Evolutionary conservation across 73 alveolate genomes (phyloP).

Genomic region (Paraurostyla sp.): DNA sequence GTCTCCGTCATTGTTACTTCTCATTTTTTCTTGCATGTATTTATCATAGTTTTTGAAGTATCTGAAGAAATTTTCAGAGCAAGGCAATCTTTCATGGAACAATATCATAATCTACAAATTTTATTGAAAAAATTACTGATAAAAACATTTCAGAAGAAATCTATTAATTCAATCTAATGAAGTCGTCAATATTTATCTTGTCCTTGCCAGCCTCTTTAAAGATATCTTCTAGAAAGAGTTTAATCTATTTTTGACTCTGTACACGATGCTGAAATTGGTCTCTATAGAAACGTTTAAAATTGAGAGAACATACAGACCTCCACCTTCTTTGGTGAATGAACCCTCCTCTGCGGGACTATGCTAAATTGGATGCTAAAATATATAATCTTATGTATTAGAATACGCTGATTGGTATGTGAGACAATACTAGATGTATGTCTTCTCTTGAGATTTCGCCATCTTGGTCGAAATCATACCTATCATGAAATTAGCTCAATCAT

Average conservation of each 20-base stretch:
- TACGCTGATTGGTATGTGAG: constrained; percentile 81
- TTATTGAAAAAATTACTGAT: neutral
- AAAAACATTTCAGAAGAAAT: constrained; percentile 68
- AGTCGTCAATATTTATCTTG: constrained; percentile 58
- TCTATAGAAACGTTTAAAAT: neutral
- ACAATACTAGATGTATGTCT: constrained; percentile 82
- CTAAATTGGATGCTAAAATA: constrained; percentile 19
- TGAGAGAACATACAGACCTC: constrained; percentile 18
- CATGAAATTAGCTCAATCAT: neutral
- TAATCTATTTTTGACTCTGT: constrained; percentile 66
- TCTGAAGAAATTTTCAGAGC: constrained; percentile 70
- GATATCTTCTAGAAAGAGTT: constrained; percentile 38
- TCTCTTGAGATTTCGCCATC: constrained; percentile 85
- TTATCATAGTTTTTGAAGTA: constrained; percentile 72
- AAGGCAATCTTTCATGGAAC: constrained; percentile 70
- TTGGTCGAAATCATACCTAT: constrained; percentile 82
- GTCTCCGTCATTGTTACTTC: neutral
- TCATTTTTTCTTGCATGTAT: constrained; percentile 31
- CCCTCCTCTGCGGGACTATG: constrained; percentile 22
- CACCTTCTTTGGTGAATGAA: constrained; percentile 41
- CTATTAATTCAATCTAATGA: constrained; percentile 53
- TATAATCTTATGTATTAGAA: neutral
- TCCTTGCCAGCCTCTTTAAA: constrained; percentile 62
- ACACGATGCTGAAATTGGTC: constrained; percentile 61
- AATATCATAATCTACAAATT: constrained; percentile 40